A percentile compares a stretch with the other conserved stretches of the same genome.
Evolutionary conservation across 441 rosid genomes (phyloP).

Genomic region (Bocquillonia castaneifolia): DNA sequence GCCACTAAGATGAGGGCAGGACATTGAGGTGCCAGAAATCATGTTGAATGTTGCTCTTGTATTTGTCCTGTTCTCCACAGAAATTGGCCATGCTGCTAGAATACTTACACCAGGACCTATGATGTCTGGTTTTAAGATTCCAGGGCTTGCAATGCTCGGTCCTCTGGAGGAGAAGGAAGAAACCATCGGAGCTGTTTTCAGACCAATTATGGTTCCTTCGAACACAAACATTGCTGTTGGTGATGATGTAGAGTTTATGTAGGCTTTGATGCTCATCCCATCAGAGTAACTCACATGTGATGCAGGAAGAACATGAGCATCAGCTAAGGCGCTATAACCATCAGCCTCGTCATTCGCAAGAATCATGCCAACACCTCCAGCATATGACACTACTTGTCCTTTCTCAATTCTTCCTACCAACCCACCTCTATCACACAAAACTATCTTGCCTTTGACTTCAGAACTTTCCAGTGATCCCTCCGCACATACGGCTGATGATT

Average conservation of each 20-base stretch:
- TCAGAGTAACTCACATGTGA: constrained; percentile 36
- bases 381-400: constrained; percentile 39
- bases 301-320: constrained; percentile 53
- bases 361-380: constrained; percentile 56
- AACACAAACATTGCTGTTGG: constrained; percentile 36
- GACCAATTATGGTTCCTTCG: constrained; percentile 23
- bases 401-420: constrained; percentile 32
- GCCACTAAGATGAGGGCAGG: constrained; percentile 67
- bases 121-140: constrained; percentile 62
- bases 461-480: constrained; percentile 32
- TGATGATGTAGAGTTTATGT: constrained; percentile 37
- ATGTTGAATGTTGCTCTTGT: constrained; percentile 32
- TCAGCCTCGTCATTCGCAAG: constrained; percentile 31
- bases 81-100: constrained; percentile 45
- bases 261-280: constrained; percentile 33
- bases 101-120: constrained; percentile 54
- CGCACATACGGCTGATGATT: constrained; percentile 32
- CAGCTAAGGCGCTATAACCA: constrained; percentile 41
- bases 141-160: constrained; percentile 49
- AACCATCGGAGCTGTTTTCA: constrained; percentile 47
- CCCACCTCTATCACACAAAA: constrained; percentile 48
- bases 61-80: constrained; percentile 31
- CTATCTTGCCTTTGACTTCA: constrained; percentile 44
- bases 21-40: constrained; percentile 58
- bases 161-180: constrained; percentile 55